Base-by-base conservation (phyloP, 2,329 filamentous ascomycete genomes). In the Stachybotrys chlorohalonatus region DNA sequence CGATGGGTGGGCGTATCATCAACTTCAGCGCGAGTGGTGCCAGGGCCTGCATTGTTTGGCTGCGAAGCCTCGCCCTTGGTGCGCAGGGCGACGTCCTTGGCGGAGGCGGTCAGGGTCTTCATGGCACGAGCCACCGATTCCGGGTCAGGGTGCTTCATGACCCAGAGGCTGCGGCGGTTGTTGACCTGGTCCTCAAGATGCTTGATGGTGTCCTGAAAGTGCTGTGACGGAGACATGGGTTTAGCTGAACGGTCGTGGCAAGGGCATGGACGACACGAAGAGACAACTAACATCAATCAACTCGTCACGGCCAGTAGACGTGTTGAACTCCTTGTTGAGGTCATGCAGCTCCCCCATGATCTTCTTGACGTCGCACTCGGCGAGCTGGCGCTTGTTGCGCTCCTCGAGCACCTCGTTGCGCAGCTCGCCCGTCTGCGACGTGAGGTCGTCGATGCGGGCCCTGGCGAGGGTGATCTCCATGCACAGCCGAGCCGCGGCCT, bases 141-240 rank as follows among this genome's bases (percentile, higher is more conserved):
- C 30, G 68, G 62, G 52, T 65, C 64, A 1, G 68, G 58, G 52
- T 69, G 66, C 55, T 68, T 69, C 61, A 66, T 66, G 55, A 68
- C 57, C 69, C 69, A 71, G 50, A 71, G 63, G 6, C 67, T 64
- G 50, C 65, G 69, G 5, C 68, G 63, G 48, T 65, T 66, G 56
- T 69, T 71, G 56, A 70, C 63, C 53, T 73, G 69, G 31, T 67
- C 67, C 56, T 72, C 67, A 6, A 73, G 61, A 31, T 69, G 63
- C 49, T 65, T 61, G 55, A 70, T 66, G 1, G 63, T 66, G 8
- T 62, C 61, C 32, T 70, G 65, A n/a, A 72, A 62, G 11, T 62
- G 59, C 69, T 71, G 11, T 17, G 16, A 31, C 11, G 16, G 0
- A 31, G 17, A 31, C 30, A 30, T 59, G 17, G 17, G 57, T 2